Conservation (phyloP, 768 basidiomycete species). For the Podaxis rugospora region DNA sequence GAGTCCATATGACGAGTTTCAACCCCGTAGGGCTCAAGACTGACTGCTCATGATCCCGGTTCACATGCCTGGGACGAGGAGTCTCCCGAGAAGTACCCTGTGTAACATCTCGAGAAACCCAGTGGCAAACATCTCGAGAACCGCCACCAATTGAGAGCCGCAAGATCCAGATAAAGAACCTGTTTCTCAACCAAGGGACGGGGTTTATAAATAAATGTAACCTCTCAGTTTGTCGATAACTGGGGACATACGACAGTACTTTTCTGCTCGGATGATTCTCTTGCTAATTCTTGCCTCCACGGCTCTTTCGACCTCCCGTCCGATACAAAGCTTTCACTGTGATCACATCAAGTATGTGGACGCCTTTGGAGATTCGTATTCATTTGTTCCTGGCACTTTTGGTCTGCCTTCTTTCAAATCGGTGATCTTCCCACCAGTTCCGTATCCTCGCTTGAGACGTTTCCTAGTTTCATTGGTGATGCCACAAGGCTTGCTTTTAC, state of each 20-base stretch:
- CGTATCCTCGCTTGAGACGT: background rate
- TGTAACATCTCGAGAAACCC: background rate
- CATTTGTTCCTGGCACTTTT: background rate
- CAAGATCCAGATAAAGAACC: background rate
- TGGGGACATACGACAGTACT: background rate
- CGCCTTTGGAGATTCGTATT: constrained; percentile 6
- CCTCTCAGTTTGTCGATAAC: too few species aligned
- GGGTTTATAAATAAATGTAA: background rate
- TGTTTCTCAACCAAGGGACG: background rate
- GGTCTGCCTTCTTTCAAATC: background rate
- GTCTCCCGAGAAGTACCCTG: background rate
- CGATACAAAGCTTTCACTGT: constrained; percentile 32
- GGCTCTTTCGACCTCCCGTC: background rate
- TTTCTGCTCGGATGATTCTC: background rate
- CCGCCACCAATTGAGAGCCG: background rate
- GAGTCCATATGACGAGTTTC: background rate
- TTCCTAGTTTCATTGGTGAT: constrained; percentile 1
- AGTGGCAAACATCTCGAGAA: background rate
- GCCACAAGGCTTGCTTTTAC: constrained; percentile 2
- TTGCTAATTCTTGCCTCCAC: background rate
- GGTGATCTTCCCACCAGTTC: background rate
- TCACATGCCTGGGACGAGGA: background rate
- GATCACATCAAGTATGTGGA: constrained; percentile 21
- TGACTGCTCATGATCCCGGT: too few species aligned
- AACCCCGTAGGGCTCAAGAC: background rate